Evolutionary conservation across 2,329 filamentous ascomycete genomes (phyloP), one percentile per base, ranked within the genome.

Genomic region (Colletotrichum sp.): DNA sequence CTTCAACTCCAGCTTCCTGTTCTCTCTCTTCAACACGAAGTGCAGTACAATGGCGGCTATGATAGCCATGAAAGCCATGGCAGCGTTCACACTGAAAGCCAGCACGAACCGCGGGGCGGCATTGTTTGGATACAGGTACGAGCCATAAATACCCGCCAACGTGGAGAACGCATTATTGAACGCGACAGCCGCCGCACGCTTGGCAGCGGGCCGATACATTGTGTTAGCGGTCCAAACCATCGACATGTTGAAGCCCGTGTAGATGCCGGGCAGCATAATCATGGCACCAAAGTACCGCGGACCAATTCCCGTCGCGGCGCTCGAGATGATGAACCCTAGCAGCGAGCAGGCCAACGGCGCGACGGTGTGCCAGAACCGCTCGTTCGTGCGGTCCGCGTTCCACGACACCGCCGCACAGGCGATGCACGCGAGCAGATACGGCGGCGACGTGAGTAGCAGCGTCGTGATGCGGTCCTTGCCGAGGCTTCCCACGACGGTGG

Each of bases 391-490:
- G 26, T 75, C 77, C 2, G 78, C 71, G 15, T 64, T 66, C 75
- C 75, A 78, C 9, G 79, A 67, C 2, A 72, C 60, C 16, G 15
- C 66, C 1, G 65, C 65, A 18, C 73, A 85, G 8, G 83, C 81
- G 18, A 81, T 81, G 18, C 85, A 86, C 0, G 87, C 86, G 36
- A 86, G 79, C 3, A 86, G 77, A 71, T 87, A 88, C 1, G 87
- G 87, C 1, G 87, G 87, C 36, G 83, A 83, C 6, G 86, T 88
- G 7, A 89, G 83, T 1, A 86, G 85, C 4, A 88, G 82, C 2
- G 87, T 88, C 34, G 87, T 84, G 3, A 83, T 88, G 6, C 68
- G 68, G 36, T 71, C 74, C 30, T 55, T 71, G 15, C 74, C 74
- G 12, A 78, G 66, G 3, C 66, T 65, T 2, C 30, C 65, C 1